Conservation (phyloP, 768 basidiomycete genomes). For the Asterophora lycoperdoides region DNA sequence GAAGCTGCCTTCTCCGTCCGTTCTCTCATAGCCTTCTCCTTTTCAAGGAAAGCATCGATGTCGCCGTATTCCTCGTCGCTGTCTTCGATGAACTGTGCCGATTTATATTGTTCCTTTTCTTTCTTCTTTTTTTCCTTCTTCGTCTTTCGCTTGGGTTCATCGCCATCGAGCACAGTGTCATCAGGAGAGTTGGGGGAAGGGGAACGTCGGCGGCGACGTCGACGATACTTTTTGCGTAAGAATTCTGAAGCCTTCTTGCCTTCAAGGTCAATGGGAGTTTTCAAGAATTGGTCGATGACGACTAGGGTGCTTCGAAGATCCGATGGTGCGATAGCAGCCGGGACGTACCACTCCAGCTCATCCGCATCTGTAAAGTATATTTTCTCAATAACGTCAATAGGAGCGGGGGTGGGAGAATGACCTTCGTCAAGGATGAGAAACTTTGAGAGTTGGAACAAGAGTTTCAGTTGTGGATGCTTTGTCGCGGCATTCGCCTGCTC, state of each 20-base stretch:
- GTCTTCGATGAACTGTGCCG: constrained; percentile 88
- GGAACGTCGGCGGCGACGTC: constrained; percentile 45
- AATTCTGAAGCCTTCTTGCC: constrained; percentile 74
- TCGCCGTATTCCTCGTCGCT: constrained; percentile 81
- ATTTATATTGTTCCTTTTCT: constrained; percentile 64
- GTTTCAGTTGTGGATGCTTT: constrained; percentile 74
- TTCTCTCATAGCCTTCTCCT: constrained; percentile 61
- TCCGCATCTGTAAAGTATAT: constrained; percentile 44
- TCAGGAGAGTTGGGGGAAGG: constrained; percentile 43
- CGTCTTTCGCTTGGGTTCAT: constrained; percentile 43
- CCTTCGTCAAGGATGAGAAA: constrained; percentile 69
- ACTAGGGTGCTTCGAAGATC: constrained; percentile 65
- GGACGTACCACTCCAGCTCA: constrained; percentile 83
- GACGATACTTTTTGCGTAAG: constrained; percentile 58
- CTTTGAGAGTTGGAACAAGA: constrained; percentile 76
- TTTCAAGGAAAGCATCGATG: constrained; percentile 78
- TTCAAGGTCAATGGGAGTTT: constrained; percentile 73
- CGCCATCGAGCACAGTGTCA: constrained; percentile 32
- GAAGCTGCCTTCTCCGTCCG: constrained; percentile 45
- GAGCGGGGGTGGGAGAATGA: constrained; percentile 26
- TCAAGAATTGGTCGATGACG: constrained; percentile 81
- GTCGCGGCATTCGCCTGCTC: constrained; percentile 74
- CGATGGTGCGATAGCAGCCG: constrained; percentile 60
- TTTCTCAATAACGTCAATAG: background rate
- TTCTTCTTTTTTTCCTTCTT: constrained; percentile 66